A percentile compares a stretch with the other conserved stretches of the same genome.
These are phyloP conservation scores for Capronia epimyces DNA, from an alignment of 2,329 filamentous ascomycete species.

Conservation along the genomic window DNA sequence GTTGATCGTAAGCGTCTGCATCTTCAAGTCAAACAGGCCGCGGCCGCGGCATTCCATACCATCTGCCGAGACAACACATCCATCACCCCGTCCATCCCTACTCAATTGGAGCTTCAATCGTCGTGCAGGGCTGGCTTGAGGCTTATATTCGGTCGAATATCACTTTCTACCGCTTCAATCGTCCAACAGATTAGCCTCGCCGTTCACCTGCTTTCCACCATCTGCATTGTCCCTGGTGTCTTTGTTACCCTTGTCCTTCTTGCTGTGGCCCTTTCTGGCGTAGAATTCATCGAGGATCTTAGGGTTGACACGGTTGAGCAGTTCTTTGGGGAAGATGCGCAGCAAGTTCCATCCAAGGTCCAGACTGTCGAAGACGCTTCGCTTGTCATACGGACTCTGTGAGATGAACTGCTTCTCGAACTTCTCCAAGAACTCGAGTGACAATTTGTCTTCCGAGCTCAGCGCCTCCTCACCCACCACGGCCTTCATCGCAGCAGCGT, in stretches of 20 bases:
- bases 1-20: background rate
- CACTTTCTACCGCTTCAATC: conserved; percentile 9
- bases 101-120: too few species aligned
- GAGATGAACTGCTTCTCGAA: conserved; percentile 94
- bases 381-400: conserved; percentile 87
- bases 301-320: conserved; percentile 89
- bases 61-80: background rate
- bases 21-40: background rate
- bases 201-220: conserved; percentile 29
- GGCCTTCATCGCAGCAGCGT: conserved; percentile 95
- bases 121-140: too few species aligned
- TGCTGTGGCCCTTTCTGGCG: conserved; percentile 40
- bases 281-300: conserved; percentile 81
- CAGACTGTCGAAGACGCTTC: conserved; percentile 85
- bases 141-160: background rate
- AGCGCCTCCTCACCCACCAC: conserved; percentile 97
- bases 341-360: conserved; percentile 95
- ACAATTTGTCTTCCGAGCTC: conserved; percentile 93
- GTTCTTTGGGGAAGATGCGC: conserved; percentile 94
- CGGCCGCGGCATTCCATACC: background rate
- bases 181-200: conserved; percentile 24
- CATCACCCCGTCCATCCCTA: too few species aligned
- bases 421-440: conserved; percentile 95
- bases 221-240: conserved; percentile 43
- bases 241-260: conserved; percentile 36